Percentiles rank a stretch among this genome's conserved stretches.
Conservation (phyloP, 2,329 filamentous ascomycete species). For the Aspergillus hiratsukae region DNA sequence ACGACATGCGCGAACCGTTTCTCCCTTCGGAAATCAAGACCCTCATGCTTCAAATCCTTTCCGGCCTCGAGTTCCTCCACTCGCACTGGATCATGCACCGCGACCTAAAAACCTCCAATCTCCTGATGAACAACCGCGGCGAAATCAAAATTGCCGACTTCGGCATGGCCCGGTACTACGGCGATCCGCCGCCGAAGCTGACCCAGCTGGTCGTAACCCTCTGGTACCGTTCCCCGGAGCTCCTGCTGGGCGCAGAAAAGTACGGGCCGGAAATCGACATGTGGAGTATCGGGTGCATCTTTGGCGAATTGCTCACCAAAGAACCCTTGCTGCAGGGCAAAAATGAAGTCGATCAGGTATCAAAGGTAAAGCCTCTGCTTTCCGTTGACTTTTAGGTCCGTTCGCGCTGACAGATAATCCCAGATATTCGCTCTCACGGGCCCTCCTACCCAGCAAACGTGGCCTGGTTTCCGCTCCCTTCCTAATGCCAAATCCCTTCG, state of each 20-base stretch:
- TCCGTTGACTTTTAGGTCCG: neutral
- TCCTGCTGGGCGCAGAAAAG: conserved; percentile 71
- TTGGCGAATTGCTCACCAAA: conserved; percentile 81
- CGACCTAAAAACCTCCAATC: conserved; percentile 88
- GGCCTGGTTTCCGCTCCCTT: conserved; percentile 81
- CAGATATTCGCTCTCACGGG: conserved; percentile 85
- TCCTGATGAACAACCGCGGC: conserved; percentile 92
- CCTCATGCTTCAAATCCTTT: conserved; percentile 74
- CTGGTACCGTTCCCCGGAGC: conserved; percentile 92
- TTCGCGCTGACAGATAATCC: conserved; percentile 7
- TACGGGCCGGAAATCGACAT: conserved; percentile 81
- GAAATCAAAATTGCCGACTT: conserved; percentile 96
- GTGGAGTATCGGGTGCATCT: conserved; percentile 96
- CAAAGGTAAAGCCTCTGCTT: conserved; percentile 46
- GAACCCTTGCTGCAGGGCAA: conserved; percentile 80
- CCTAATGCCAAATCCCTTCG: conserved; percentile 80
- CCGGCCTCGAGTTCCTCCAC: conserved; percentile 81
- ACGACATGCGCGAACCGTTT: conserved; percentile 93
- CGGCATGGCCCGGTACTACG: conserved; percentile 90
- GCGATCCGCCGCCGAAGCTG: conserved; percentile 70
- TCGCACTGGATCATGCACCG: conserved; percentile 86
- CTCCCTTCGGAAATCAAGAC: conserved; percentile 89
- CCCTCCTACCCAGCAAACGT: conserved; percentile 73
- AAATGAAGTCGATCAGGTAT: conserved; percentile 88
- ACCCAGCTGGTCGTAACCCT: conserved; percentile 93